These are phyloP conservation scores for Neofusicoccum laricinum DNA, from an alignment of 2,329 filamentous ascomycete species.

Conservation along the genomic window DNA sequence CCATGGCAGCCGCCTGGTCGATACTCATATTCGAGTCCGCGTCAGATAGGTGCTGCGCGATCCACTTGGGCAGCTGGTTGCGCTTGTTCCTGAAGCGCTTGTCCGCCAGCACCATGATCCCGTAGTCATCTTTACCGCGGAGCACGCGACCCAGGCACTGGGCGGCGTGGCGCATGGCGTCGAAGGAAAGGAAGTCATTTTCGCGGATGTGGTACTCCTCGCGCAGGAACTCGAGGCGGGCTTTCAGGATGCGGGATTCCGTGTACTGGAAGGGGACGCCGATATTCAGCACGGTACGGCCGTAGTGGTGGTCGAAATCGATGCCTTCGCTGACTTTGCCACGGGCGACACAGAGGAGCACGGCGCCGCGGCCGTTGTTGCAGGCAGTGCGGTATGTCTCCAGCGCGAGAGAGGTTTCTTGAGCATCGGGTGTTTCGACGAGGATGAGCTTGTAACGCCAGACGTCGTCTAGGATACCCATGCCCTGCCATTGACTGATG, in stretches of 20 bases:
- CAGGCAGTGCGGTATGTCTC: slow-evolving; percentile 98
- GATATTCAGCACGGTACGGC: slow-evolving; percentile 91
- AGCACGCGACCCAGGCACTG: slow-evolving; percentile 94
- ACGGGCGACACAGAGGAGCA: slow-evolving; percentile 90
- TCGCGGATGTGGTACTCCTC: slow-evolving; percentile 97
- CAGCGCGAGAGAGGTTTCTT: slow-evolving; percentile 91
- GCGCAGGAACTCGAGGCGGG: slow-evolving; percentile 88
- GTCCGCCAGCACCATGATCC: slow-evolving; percentile 98
- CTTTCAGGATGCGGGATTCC: slow-evolving; percentile 94
- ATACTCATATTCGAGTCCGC: slow-evolving; percentile 88
- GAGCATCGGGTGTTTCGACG: slow-evolving; percentile 94
- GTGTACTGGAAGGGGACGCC: slow-evolving; percentile 99
- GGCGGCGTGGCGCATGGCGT: slow-evolving; percentile 98
- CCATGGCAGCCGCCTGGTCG: slow-evolving; percentile 87
- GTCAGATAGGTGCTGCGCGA: slow-evolving; percentile 80
- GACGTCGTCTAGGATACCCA: slow-evolving; percentile 94
- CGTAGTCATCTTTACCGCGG: slow-evolving; percentile 96
- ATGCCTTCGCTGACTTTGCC: slow-evolving; percentile 98
- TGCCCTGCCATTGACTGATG: slow-evolving; percentile 98
- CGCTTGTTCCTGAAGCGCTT: slow-evolving; percentile 91
- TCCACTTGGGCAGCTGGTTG: slow-evolving; percentile 92
- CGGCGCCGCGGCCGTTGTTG: slow-evolving; percentile 91
- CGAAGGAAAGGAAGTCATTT: slow-evolving; percentile 97
- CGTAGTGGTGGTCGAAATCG: slow-evolving; percentile 98
- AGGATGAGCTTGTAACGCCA: slow-evolving; percentile 99